Percentiles rank a stretch among this genome's conserved stretches.
These are phyloP conservation scores for Neurospora sp. DNA, from an alignment of 495 filamentous ascomycete genomes.

Conservation along the genomic window DNA sequence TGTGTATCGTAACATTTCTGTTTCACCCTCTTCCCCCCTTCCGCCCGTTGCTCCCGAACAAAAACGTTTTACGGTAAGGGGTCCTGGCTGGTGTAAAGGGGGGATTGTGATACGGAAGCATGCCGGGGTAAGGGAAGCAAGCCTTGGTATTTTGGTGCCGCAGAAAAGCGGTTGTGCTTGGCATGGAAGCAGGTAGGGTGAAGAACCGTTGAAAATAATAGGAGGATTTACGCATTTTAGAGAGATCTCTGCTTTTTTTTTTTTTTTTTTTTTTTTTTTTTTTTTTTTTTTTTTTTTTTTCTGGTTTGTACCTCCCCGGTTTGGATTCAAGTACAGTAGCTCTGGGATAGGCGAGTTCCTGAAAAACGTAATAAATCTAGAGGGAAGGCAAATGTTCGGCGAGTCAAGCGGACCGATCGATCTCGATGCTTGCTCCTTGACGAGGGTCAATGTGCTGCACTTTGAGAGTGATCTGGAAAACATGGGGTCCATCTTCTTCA, in stretches of 20 bases:
- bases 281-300: neutral
- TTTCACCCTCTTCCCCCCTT: neutral
- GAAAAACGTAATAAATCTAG: neutral
- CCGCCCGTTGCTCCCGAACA: neutral
- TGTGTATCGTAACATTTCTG: neutral
- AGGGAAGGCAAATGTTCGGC: neutral
- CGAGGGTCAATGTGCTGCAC: neutral
- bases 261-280: neutral
- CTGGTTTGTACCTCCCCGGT: neutral
- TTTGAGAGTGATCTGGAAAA: neutral
- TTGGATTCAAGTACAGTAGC: neutral
- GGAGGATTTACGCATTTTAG: neutral
- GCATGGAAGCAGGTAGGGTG: neutral
- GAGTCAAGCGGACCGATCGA: neutral
- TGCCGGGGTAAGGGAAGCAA: conserved; percentile 2
- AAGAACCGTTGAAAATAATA: neutral
- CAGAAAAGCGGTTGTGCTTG: neutral
- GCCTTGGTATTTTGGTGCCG: neutral
- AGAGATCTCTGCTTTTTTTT: neutral
- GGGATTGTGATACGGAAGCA: neutral
- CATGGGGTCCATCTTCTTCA: neutral
- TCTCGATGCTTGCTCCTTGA: neutral
- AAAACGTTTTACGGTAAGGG: neutral
- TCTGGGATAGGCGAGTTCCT: neutral
- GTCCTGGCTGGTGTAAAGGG: neutral